These are phyloP conservation scores for Pueraria montana DNA, from an alignment of 306 rosid species.

Conservation along the genomic window DNA sequence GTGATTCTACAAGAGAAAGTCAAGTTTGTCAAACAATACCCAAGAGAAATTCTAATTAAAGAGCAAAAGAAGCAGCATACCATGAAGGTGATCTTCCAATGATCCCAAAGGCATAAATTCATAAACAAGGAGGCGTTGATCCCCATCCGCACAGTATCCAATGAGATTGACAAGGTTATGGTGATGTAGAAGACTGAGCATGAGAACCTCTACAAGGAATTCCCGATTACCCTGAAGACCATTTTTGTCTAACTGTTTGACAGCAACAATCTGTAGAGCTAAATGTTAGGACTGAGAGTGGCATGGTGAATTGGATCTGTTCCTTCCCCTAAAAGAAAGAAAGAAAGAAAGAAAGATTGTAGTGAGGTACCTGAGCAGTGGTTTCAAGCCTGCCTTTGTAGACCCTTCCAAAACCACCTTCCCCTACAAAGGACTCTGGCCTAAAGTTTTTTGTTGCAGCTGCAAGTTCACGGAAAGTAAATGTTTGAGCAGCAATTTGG, in stretches of 20 bases:
- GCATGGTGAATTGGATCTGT: too few relatives aligned
- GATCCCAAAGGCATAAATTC: constrained; percentile 73
- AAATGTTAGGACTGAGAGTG: too few relatives aligned
- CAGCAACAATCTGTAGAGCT: constrained; percentile 76
- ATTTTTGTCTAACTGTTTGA: constrained; percentile 88
- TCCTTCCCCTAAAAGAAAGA: too few relatives aligned
- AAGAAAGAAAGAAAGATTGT: too few relatives aligned
- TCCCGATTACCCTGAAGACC: constrained; percentile 95
- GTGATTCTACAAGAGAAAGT: constrained; percentile 14
- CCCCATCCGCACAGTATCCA: constrained; percentile 96
- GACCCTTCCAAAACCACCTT: constrained; percentile 95
- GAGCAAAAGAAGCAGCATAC: constrained; percentile 57
- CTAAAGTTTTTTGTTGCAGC: constrained; percentile 79
- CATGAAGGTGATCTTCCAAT: constrained; percentile 91
- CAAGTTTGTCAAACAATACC: background rate
- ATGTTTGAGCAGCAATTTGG: constrained; percentile 86
- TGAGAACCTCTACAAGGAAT: constrained; percentile 92
- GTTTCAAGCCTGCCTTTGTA: constrained; percentile 85
- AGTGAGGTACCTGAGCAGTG: constrained; percentile 85
- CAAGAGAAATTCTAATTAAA: constrained; percentile 24
- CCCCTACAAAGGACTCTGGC: constrained; percentile 84
- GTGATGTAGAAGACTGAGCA: constrained; percentile 95
- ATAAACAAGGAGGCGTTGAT: constrained; percentile 94
- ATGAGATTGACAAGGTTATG: constrained; percentile 84
- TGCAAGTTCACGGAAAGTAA: constrained; percentile 89